Evolutionary conservation across 2,329 filamentous ascomycete genomes (phyloP).

Genomic region (Arthrobotrys conoides): DNA sequence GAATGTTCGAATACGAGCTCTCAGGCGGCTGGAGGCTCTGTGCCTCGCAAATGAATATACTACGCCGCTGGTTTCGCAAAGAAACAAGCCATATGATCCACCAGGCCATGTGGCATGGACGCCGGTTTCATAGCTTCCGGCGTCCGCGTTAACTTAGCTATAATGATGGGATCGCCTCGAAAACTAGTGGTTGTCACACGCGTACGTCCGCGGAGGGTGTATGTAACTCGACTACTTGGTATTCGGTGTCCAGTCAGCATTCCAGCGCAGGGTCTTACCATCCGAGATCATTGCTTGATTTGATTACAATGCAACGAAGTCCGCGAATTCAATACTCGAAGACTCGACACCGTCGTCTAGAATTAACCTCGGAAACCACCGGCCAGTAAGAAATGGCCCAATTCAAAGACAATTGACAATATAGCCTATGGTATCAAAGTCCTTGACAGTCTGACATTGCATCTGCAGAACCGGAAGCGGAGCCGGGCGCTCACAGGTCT

Average conservation of each 20-base stretch:
- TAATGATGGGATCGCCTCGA: neutral
- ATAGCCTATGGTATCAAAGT: slow-evolving; percentile 36
- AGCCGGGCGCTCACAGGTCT: slow-evolving; percentile 15
- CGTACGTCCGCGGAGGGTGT: neutral
- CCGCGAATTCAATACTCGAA: neutral
- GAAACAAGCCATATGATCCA: neutral
- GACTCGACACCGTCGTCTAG: neutral
- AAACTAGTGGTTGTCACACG: slow-evolving; percentile 7
- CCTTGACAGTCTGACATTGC: slow-evolving; percentile 39
- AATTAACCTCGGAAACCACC: neutral
- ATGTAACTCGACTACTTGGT: too few species aligned
- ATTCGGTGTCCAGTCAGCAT: slow-evolving; percentile 10
- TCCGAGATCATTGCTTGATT: neutral
- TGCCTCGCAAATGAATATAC: slow-evolving; percentile 14
- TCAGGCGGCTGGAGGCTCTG: neutral
- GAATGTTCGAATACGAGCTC: neutral
- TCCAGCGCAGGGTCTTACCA: neutral
- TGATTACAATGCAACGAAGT: neutral
- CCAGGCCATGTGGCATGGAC: slow-evolving; percentile 22
- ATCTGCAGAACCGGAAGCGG: slow-evolving; percentile 23
- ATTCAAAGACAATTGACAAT: slow-evolving; percentile 17
- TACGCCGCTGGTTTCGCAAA: too few species aligned
- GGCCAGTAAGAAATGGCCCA: slow-evolving; percentile 1
- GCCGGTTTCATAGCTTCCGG: slow-evolving; percentile 1
- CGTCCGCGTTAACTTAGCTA: neutral